Evolutionary conservation across 441 rosid species (phyloP).

Genomic region (Theobroma grandiflorum): DNA sequence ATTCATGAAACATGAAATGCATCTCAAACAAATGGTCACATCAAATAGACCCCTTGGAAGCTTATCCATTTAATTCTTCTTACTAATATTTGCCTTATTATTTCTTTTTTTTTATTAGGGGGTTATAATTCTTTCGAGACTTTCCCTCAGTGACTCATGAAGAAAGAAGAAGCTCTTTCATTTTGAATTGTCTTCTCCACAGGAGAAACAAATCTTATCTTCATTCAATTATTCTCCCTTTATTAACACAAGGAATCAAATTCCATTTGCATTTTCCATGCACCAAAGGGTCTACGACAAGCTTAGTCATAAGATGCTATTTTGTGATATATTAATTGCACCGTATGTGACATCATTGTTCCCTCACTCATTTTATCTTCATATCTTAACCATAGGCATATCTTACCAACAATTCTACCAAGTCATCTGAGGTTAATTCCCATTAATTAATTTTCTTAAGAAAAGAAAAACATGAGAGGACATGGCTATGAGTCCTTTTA

Average conservation of each 20-base stretch:
- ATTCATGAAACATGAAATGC: not conserved
- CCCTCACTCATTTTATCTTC: not conserved
- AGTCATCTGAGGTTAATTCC: no score
- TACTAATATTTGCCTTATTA: not conserved
- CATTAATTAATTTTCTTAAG: no score
- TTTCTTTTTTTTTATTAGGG: not conserved
- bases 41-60: not conserved
- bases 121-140: not conserved
- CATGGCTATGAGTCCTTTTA: not conserved
- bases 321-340: not conserved
- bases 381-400: no score
- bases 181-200: not conserved
- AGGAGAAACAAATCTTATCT: not conserved
- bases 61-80: not conserved
- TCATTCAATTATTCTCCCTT: not conserved
- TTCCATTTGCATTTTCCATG: not conserved
- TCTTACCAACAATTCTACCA: no score
- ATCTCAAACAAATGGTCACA: constrained; percentile 9
- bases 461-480: not conserved
- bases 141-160: not conserved
- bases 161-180: not conserved
- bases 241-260: not conserved
- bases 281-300: not conserved
- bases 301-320: not conserved
- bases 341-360: not conserved